Conservation (phyloP, 192 early-diverging fungal genomes). For the Thamnidium elegans region DNA sequence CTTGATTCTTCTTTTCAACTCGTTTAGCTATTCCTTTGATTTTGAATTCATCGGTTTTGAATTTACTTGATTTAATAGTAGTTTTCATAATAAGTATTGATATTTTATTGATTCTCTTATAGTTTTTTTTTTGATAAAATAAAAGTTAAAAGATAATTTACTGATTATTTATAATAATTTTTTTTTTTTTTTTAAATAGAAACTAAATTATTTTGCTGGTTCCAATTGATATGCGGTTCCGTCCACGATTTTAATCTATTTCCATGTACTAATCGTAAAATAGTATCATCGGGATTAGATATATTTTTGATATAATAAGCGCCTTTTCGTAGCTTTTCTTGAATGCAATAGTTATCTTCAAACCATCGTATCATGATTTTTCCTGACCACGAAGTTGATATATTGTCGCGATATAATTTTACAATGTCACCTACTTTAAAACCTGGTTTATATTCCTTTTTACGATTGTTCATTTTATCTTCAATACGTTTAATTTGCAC, state of each 20-base stretch:
- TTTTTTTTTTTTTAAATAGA: too few relatives aligned
- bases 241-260: not conserved
- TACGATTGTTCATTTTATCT: not conserved
- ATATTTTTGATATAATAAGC: not conserved
- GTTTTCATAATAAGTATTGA: too few relatives aligned
- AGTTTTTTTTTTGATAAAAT: too few relatives aligned
- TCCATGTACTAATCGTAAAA: not conserved
- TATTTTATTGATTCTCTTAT: too few relatives aligned
- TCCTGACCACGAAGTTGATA: not conserved
- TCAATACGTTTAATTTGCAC: conserved; percentile 1
- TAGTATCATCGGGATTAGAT: not conserved
- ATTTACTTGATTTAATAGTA: too few relatives aligned
- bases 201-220: too few relatives aligned
- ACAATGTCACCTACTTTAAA: not conserved
- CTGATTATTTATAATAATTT: too few relatives aligned
- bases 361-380: not conserved
- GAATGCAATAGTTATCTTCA: not conserved
- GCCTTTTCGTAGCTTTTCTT: conserved; percentile 1
- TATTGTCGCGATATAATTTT: not conserved
- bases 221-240: not conserved
- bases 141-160: too few relatives aligned
- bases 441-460: not conserved
- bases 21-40: too few relatives aligned
- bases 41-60: too few relatives aligned
- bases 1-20: too few relatives aligned